phyloP scores from a whole-genome alignment of 1,284 basidiomycete genomes.

The Austroboletus niveus region DNA sequence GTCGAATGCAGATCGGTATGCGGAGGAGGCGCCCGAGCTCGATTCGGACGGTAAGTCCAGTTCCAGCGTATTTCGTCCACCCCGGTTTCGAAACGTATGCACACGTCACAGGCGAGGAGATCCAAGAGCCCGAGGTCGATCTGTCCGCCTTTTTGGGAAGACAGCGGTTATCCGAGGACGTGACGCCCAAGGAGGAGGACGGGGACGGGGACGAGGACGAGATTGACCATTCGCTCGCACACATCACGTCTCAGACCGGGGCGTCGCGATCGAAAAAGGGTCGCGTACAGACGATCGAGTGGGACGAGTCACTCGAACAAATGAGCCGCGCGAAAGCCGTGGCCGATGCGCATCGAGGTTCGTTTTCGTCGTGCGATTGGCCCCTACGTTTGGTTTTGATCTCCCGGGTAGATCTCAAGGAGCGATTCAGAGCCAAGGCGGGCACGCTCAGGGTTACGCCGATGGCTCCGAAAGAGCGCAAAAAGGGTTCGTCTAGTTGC shows the following conservation, averaged over 20 bases:
- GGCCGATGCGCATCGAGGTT: slow-evolving; percentile 73
- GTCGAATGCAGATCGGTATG: slow-evolving; percentile 70
- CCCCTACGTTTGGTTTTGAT: background rate
- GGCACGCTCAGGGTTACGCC: slow-evolving; percentile 46
- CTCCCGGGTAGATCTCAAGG: slow-evolving; percentile 57
- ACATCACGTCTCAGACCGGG: slow-evolving; percentile 38
- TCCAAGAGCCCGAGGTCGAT: slow-evolving; percentile 71
- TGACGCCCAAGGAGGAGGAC: background rate
- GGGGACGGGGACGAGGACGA: slow-evolving; percentile 48
- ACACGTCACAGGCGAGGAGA: slow-evolving; percentile 52
- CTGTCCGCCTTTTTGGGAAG: slow-evolving; percentile 61
- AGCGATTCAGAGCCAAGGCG: slow-evolving; percentile 60
- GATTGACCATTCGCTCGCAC: slow-evolving; percentile 57
- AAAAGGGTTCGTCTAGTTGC: slow-evolving; percentile 31
- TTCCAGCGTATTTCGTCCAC: too few species aligned
- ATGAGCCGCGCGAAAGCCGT: slow-evolving; percentile 65
- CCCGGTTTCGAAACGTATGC: background rate
- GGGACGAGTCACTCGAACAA: slow-evolving; percentile 63
- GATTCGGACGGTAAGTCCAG: slow-evolving; percentile 53
- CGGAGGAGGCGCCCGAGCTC: slow-evolving; percentile 60
- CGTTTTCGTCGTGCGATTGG: slow-evolving; percentile 3
- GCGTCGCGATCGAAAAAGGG: slow-evolving; percentile 50
- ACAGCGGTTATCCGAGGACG: slow-evolving; percentile 48
- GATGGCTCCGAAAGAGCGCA: slow-evolving; percentile 31
- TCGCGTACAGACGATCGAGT: slow-evolving; percentile 58